Conservation (phyloP, 768 basidiomycete species). For the Termitomyces titanicus region DNA sequence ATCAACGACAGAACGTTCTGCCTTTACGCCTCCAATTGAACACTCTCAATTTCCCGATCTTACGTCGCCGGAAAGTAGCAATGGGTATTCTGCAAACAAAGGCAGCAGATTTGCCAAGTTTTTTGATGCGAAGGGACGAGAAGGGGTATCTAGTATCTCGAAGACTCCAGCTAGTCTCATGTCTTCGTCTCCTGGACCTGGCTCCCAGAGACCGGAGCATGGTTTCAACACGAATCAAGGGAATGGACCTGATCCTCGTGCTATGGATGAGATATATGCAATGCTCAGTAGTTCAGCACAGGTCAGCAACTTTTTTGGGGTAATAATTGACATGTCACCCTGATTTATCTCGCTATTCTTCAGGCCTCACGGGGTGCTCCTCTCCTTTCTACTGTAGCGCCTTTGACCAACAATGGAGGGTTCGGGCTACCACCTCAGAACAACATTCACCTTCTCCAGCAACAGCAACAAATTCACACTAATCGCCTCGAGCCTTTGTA, state of each 20-base stretch:
- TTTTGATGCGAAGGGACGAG: constrained; percentile 71
- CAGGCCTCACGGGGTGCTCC: constrained; percentile 30
- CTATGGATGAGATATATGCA: constrained; percentile 78
- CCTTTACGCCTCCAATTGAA: constrained; percentile 18
- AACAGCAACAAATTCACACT: constrained; percentile 35
- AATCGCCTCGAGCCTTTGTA: constrained; percentile 66
- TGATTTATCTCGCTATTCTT: background rate
- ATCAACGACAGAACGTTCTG: constrained; percentile 9
- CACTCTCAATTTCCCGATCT: constrained; percentile 8
- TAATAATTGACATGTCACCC: background rate
- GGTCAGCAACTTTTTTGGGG: constrained; percentile 35
- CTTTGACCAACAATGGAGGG: constrained; percentile 23
- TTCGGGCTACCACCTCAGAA: constrained; percentile 34
- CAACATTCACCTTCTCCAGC: constrained; percentile 36
- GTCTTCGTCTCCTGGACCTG: constrained; percentile 42
- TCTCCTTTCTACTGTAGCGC: constrained; percentile 17
- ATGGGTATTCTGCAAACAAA: constrained; percentile 51
- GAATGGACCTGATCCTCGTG: constrained; percentile 45
- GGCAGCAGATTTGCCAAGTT: constrained; percentile 88
- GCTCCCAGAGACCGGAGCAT: constrained; percentile 44
- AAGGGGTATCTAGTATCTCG: constrained; percentile 27
- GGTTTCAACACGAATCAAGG: constrained; percentile 29
- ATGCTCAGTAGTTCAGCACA: constrained; percentile 78
- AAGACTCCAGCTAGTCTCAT: constrained; percentile 37
- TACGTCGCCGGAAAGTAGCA: constrained; percentile 27